A percentile compares a stretch with the other conserved stretches of the same genome.
Evolutionary conservation across 345 rosid genomes (phyloP).

Genomic region (Pseudoturritis turrita): DNA sequence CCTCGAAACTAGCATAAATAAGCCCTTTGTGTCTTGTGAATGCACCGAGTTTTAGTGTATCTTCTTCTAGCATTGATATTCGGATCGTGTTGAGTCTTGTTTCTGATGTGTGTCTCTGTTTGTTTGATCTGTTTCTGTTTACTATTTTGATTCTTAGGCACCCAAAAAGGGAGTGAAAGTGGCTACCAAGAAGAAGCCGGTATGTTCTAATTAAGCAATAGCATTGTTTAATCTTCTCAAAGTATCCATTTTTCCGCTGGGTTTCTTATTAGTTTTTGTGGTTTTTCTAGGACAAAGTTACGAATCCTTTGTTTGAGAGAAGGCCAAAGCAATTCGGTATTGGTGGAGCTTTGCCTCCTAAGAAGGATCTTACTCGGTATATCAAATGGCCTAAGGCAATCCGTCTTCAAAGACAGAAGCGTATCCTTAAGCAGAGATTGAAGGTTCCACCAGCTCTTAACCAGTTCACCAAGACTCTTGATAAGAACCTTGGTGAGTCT

Average conservation of each 20-base stretch:
- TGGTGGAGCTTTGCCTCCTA: slow-evolving; percentile 84
- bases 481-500: slow-evolving; percentile 65
- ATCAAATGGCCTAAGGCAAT: slow-evolving; percentile 72
- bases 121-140: background rate
- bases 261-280: background rate
- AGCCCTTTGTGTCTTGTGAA: background rate
- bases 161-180: slow-evolving; percentile 46
- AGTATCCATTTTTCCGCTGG: too few relatives aligned
- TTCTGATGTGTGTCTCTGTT: background rate
- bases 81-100: background rate
- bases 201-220: background rate
- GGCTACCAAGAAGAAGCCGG: slow-evolving; percentile 41
- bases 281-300: slow-evolving; percentile 52
- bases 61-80: background rate
- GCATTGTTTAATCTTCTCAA: background rate
- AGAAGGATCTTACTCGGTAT: slow-evolving; percentile 70
- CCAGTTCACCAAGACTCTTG: slow-evolving; percentile 87
- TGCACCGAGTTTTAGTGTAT: background rate
- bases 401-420: slow-evolving; percentile 71
- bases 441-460: slow-evolving; percentile 88
- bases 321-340: slow-evolving; percentile 84
- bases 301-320: slow-evolving; percentile 76
- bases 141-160: slow-evolving; percentile 28
- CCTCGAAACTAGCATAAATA: background rate
- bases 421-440: slow-evolving; percentile 72